Percentiles rank a stretch among this genome's conserved stretches.
phyloP scores from a whole-genome alignment of 1,284 basidiomycete genomes.

The Ceraceosorus bombacis region DNA sequence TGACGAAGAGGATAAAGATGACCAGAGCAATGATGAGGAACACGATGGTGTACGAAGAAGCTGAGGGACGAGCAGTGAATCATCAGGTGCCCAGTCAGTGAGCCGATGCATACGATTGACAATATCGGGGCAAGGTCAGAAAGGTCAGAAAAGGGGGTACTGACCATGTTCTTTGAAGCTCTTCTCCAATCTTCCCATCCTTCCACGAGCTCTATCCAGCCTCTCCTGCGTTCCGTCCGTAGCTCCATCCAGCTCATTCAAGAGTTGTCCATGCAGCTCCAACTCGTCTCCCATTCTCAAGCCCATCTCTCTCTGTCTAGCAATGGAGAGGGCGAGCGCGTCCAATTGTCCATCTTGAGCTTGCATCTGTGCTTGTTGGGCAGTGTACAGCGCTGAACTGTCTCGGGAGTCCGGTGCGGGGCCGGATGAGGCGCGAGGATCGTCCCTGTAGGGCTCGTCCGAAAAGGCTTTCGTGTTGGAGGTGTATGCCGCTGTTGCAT shows the following conservation, averaged over 20 bases:
- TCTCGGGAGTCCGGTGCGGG: no score
- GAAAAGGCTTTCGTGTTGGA: no score
- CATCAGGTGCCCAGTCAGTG: no score
- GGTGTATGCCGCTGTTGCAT: no score
- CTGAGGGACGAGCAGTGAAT: background rate
- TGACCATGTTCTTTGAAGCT: constrained; percentile 38
- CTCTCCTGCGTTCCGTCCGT: constrained; percentile 30
- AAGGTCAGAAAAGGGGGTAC: constrained; percentile 3
- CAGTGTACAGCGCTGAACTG: background rate
- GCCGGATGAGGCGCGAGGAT: no score
- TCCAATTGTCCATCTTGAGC: constrained; percentile 40
- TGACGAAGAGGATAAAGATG: background rate
- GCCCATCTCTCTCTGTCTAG: constrained; percentile 37
- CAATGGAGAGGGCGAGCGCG: constrained; percentile 28
- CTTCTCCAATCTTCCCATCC: constrained; percentile 24
- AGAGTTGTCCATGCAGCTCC: constrained; percentile 35
- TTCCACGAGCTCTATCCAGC: constrained; percentile 28
- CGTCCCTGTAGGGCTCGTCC: no score
- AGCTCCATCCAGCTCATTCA: constrained; percentile 30
- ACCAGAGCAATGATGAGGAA: background rate
- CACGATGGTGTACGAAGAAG: background rate
- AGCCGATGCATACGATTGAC: no score
- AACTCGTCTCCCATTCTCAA: constrained; percentile 45
- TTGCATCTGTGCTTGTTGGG: constrained; percentile 7
- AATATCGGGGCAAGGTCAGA: background rate